Base-by-base conservation (phyloP, 495 filamentous ascomycete genomes). In the Sporormia fimetaria region DNA sequence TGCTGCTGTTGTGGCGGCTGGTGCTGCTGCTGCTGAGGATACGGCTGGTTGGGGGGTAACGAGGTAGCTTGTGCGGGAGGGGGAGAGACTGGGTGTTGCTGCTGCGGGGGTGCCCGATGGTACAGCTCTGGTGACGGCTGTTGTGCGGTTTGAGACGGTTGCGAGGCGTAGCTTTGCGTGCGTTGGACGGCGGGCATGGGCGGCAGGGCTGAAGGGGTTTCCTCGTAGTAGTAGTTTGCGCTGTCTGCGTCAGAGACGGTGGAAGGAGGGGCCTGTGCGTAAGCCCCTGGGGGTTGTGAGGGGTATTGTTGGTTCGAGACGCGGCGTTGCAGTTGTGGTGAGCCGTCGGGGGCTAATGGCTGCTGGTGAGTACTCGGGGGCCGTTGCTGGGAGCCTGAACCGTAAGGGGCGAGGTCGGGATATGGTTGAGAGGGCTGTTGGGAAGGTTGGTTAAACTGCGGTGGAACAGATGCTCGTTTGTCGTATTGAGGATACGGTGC, bases 161-260 rank as follows among this genome's bases (percentile, higher is more conserved):
- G 40, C 37, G 57, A 49, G 15, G 52, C 23, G 39, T 50, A 55
- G 45, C 33, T 54, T 51, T 37, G 36, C 46, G 47, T 44, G 26
- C 24, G 53, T 42, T 49, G 49, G 35, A 44, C 41, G 21, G 25
- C 21, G 20, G 55, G 52, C 17, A 54, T 47, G 14, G 57, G 40
- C 40, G 51, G 53, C 17, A 49, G 56, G 9, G 51, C 33, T 33
- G 54, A 14, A 30, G 62, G 40, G 15, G 53, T 43, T 18, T 56
- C 50, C 26, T 44, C 56, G 28, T 60, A 63, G 42, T 63, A 63
- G 46, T 51, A 60, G 22, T 17, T 49, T 18, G 52, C 39, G 23
- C 36, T 49, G 6, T 41, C 45, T 4, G 45, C 38, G 22, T 58
- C 57, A 6, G 44, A 50, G 28, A 33, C 44, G 34, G 39, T 44